These are phyloP conservation scores for Angophora floribunda DNA, from an alignment of 345 rosid genomes.

Conservation along the genomic window DNA sequence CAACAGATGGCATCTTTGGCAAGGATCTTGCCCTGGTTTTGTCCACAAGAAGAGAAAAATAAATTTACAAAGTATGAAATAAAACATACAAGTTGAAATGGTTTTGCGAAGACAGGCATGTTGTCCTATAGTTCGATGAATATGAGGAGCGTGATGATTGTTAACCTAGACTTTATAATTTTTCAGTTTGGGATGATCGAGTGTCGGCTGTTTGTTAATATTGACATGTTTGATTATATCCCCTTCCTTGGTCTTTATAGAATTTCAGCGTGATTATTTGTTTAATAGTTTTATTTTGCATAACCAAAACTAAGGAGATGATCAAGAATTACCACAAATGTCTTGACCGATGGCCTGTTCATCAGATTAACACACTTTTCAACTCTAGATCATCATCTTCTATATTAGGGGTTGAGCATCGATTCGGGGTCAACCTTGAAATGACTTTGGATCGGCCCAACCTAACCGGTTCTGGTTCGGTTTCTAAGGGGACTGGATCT, in stretches of 20 bases:
- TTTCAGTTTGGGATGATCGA: not conserved
- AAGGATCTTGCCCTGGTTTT: not conserved
- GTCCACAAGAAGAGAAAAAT: not conserved
- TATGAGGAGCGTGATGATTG: not conserved
- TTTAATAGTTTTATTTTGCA: not conserved
- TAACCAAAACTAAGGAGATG: not conserved
- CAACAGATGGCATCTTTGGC: not conserved
- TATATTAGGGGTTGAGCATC: no score
- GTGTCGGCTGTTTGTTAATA: not conserved
- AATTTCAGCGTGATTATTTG: not conserved
- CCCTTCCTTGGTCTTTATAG: not conserved
- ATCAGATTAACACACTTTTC: not conserved
- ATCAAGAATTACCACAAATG: not conserved
- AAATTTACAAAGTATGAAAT: not conserved
- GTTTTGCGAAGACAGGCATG: no score
- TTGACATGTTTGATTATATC: not conserved
- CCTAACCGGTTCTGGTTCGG: no score
- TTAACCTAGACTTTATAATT: not conserved
- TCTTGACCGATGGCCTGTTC: not conserved
- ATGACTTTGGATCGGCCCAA: no score
- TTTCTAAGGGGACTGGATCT: no score
- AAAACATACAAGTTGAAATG: not conserved
- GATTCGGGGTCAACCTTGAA: no score
- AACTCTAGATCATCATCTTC: not conserved
- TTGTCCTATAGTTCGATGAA: not conserved